Percentiles rank a stretch among this genome's conserved stretches.
These are phyloP conservation scores for Arthrobotrys musiformis DNA, from an alignment of 2,329 filamentous ascomycete species.

Conservation along the genomic window DNA sequence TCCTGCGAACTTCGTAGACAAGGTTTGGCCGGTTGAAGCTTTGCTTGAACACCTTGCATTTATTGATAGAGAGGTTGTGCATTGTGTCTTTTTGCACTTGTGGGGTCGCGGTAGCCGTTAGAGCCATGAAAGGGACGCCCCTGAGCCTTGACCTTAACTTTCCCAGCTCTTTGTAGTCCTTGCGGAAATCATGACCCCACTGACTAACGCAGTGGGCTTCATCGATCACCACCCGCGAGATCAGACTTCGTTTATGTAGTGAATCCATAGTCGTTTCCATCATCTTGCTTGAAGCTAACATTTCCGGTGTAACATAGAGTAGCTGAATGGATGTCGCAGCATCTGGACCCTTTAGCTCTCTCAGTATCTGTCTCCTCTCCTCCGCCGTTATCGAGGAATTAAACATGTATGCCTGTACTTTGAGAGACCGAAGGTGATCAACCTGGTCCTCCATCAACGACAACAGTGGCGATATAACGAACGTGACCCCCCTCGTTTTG, in stretches of 20 bases:
- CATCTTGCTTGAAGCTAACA: conserved; percentile 82
- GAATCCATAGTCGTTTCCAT: conserved; percentile 74
- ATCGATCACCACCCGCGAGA: conserved; percentile 94
- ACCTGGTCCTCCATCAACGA: conserved; percentile 99
- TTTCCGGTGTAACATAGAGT: conserved; percentile 95
- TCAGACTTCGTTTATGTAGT: conserved; percentile 75
- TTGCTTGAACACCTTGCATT: conserved; percentile 83
- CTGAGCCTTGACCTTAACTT: conserved; percentile 77
- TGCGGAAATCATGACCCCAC: conserved; percentile 98
- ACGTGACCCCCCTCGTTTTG: conserved; percentile 83
- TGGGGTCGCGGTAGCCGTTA: conserved; percentile 93
- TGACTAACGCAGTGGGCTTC: conserved; percentile 99
- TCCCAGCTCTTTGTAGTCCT: conserved; percentile 90
- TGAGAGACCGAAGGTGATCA: conserved; percentile 77
- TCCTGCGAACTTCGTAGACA: conserved; percentile 83
- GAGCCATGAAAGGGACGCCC: conserved; percentile 87
- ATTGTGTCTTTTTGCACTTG: conserved; percentile 93
- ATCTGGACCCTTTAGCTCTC: conserved; percentile 70
- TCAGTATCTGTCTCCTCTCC: conserved; percentile 74
- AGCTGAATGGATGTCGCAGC: conserved; percentile 84
- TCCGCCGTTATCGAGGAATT: conserved; percentile 77
- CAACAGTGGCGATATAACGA: conserved; percentile 93
- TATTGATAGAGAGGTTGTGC: conserved; percentile 84
- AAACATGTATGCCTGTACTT: conserved; percentile 82
- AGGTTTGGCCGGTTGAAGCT: conserved; percentile 98